Percentiles rank a stretch among this genome's conserved stretches.
phyloP scores from a whole-genome alignment of 352 stramenopile genomes.

The Phytophthora boehmeriae region DNA sequence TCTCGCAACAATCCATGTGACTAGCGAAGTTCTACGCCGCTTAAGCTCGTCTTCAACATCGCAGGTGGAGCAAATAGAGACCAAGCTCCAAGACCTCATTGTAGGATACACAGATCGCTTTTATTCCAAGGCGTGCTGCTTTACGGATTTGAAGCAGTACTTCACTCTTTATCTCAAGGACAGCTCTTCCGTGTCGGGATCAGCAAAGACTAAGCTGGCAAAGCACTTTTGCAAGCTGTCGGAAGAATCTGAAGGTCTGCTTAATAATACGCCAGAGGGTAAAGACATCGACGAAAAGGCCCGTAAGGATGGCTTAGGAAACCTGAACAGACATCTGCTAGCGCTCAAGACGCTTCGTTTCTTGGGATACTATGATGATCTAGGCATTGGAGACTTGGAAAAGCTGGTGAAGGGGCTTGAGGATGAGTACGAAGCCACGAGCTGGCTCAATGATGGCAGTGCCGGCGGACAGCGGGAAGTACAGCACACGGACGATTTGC shows the following conservation, averaged over 20 bases:
- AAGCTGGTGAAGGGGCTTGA: conserved; percentile 53
- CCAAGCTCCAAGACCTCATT: conserved; percentile 52
- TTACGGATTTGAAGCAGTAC: conserved; percentile 87
- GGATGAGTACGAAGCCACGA: conserved; percentile 68
- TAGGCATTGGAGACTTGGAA: conserved; percentile 40
- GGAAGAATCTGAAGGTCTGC: conserved; percentile 24
- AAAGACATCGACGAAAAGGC: conserved; percentile 28
- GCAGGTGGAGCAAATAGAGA: conserved; percentile 41
- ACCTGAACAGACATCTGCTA: conserved; percentile 62
- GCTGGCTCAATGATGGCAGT: conserved; percentile 74
- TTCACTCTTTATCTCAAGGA: conserved; percentile 51
- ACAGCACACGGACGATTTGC: conserved; percentile 82
- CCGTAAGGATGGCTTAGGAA: conserved; percentile 52
- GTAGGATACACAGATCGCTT: conserved; percentile 70
- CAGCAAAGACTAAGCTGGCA: conserved; percentile 44
- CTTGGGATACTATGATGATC: conserved; percentile 53
- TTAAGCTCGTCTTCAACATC: conserved; percentile 22
- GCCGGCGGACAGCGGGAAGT: conserved; percentile 83
- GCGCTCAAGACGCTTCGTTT: conserved; percentile 78
- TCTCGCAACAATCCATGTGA: conserved; percentile 69
- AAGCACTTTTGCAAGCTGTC: conserved; percentile 43
- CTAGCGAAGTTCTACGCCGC: conserved; percentile 48
- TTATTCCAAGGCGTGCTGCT: conserved; percentile 85
- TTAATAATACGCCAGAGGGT: conserved; percentile 21
- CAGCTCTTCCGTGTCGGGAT: conserved; percentile 34